phyloP scores from a whole-genome alignment of 257 asterid species.

The Solanum chilense region DNA sequence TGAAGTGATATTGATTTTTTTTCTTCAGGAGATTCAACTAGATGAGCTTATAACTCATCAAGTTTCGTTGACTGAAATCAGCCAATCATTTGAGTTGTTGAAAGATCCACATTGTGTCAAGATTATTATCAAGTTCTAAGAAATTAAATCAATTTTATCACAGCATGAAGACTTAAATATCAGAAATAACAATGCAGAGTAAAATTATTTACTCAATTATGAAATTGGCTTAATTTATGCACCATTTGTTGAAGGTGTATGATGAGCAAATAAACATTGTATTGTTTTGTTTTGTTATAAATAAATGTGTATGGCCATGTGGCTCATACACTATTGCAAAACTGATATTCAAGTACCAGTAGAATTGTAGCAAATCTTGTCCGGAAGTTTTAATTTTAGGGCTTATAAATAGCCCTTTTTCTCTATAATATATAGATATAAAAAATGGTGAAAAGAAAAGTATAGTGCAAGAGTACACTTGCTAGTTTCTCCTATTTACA shows the following conservation, averaged over 20 bases:
- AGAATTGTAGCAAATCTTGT: too few relatives aligned
- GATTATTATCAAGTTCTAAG: slow-evolving; percentile 45
- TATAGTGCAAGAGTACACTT: too few relatives aligned
- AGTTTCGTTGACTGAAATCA: slow-evolving; percentile 36
- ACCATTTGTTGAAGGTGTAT: not conserved
- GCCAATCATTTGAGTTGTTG: slow-evolving; percentile 37
- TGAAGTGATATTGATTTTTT: not conserved
- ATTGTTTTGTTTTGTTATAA: too few relatives aligned
- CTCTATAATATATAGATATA: too few relatives aligned
- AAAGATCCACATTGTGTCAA: slow-evolving; percentile 39
- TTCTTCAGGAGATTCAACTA: slow-evolving; percentile 43
- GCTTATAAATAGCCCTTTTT: too few relatives aligned
- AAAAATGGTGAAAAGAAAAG: too few relatives aligned
- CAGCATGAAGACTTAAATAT: not conserved
- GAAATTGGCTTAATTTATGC: not conserved
- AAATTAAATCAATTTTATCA: too few relatives aligned
- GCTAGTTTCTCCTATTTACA: too few relatives aligned
- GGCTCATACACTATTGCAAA: not conserved
- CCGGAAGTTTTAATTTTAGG: too few relatives aligned
- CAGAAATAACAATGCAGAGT: not conserved
- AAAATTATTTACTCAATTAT: not conserved
- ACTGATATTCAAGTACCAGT: not conserved
- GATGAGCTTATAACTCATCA: slow-evolving; percentile 45
- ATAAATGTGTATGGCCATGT: not conserved
- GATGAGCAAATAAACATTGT: not conserved